Evolutionary conservation across 768 basidiomycete species (phyloP), one percentile per base, ranked within the genome.

Genomic region (Pulveroboletus frians): DNA sequence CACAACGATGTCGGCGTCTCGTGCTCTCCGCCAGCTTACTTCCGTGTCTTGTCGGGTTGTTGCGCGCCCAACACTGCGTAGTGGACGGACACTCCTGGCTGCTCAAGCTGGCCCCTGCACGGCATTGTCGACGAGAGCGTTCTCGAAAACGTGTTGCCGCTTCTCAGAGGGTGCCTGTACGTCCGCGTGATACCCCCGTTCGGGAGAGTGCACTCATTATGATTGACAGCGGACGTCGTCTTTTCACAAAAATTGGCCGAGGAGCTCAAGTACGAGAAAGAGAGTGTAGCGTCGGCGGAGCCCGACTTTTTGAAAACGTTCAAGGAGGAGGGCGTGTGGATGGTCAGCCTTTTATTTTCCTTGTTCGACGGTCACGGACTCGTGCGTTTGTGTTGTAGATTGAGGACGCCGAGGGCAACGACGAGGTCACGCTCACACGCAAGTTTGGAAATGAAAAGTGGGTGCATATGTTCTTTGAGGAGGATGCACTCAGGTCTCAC

Each of bases 391-490:
- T 18, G 31, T 46, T 29, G 32, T 53, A 90, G 84, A 76, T 98
- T 56, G 75, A 81, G 48, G 88, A 95, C 65, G 67, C 66, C 11
- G 56, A 71, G 5, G 88, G 86, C 32, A 77, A 81, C 47, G 93
- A 95, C 67, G 93, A 96, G 68, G 81, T 98, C 34, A 70, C 77
- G 21, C 69, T 98, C 37, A 73, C 73, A n/a, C 83, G 93, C 57
- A 84, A 81, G 57, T 95, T 92, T 67, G 93, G 91, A 53, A 91
- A 90, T 58, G 95, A 98, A 71, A 79, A 70, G 92, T 95, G 57
- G 49, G 86, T 78, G 0, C n/a, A 8, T 5, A 15, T 2, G 9
- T 6, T 32, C n/a, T 4, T 10, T 26, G 4, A 18, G 21, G 14
- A 14, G 26, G 32, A 13, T 2, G 18, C 9, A 14, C n/a, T 17